Conservation (phyloP, 2,329 filamentous ascomycete species). For the Coniella vitis region DNA sequence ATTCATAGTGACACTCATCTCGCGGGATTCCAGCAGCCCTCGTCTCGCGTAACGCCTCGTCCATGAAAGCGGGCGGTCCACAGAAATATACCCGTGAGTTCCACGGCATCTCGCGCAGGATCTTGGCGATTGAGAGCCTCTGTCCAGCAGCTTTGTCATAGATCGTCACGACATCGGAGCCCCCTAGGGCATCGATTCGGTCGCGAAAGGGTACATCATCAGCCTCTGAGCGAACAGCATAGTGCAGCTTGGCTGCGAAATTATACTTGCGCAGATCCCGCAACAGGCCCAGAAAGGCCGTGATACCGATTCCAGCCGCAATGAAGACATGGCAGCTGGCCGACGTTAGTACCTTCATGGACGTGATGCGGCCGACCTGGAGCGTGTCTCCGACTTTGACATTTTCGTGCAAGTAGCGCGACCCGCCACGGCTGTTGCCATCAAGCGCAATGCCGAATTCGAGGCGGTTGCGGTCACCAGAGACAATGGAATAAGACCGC, state of each 20-base stretch:
- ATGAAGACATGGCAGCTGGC: constrained; percentile 57
- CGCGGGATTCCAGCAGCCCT: constrained; percentile 35
- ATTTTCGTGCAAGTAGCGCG: constrained; percentile 47
- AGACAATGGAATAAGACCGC: constrained; percentile 55
- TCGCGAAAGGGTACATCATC: constrained; percentile 49
- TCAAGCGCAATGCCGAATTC: constrained; percentile 54
- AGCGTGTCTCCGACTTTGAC: constrained; percentile 42
- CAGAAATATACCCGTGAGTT: constrained; percentile 56
- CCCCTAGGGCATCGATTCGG: constrained; percentile 35
- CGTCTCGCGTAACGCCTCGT: constrained; percentile 37
- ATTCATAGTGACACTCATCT: constrained; percentile 53
- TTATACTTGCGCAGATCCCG: constrained; percentile 36
- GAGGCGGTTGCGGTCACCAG: constrained; percentile 42
- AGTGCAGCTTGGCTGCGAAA: constrained; percentile 49
- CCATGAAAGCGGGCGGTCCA: constrained; percentile 51
- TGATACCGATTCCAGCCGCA: constrained; percentile 59
- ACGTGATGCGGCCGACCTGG: constrained; percentile 44
- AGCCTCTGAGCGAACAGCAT: constrained; percentile 41
- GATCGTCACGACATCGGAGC: constrained; percentile 32
- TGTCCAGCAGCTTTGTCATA: constrained; percentile 47
- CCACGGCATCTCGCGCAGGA: constrained; percentile 41
- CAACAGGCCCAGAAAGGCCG: constrained; percentile 51
- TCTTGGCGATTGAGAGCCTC: constrained; percentile 42
- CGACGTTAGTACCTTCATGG: constrained; percentile 36
- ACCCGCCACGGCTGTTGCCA: constrained; percentile 51